These are phyloP conservation scores for Myxozyma neotropica DNA, from an alignment of 805 yeast genomes.

Conservation along the genomic window DNA sequence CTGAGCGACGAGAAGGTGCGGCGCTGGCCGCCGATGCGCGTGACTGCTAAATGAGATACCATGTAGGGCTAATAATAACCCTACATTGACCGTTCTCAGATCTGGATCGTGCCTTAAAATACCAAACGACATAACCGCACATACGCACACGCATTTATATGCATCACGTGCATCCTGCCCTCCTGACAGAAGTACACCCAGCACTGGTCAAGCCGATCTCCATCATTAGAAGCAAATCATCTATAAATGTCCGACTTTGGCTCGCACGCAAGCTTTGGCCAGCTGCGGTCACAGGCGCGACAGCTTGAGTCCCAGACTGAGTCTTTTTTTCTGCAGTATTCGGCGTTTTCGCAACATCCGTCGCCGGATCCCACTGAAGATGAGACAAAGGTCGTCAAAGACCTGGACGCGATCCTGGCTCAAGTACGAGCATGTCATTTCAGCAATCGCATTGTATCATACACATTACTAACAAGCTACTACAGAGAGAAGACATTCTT, in stretches of 20 bases:
- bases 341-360: constrained; percentile 57
- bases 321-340: constrained; percentile 53
- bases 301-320: constrained; percentile 72
- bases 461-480: background rate
- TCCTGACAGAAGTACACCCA: background rate
- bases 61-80: constrained; percentile 4
- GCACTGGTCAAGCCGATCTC: background rate
- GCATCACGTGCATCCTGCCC: background rate
- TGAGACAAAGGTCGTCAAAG: constrained; percentile 50
- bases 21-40: background rate
- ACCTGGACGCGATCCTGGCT: constrained; percentile 56
- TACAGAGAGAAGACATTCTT: constrained; percentile 55
- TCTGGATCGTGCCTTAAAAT: background rate
- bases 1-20: background rate
- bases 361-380: constrained; percentile 53
- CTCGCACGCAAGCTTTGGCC: constrained; percentile 53
- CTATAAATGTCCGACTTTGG: constrained; percentile 18
- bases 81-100: background rate
- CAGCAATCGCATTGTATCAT: constrained; percentile 31
- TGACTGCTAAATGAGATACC: background rate
- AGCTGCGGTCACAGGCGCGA: constrained; percentile 68
- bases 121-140: background rate
- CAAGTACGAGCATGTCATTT: constrained; percentile 41
- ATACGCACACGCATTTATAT: background rate
- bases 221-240: background rate